Conservation (phyloP, 345 rosid genomes). For the Schrenkiella parvula region DNA sequence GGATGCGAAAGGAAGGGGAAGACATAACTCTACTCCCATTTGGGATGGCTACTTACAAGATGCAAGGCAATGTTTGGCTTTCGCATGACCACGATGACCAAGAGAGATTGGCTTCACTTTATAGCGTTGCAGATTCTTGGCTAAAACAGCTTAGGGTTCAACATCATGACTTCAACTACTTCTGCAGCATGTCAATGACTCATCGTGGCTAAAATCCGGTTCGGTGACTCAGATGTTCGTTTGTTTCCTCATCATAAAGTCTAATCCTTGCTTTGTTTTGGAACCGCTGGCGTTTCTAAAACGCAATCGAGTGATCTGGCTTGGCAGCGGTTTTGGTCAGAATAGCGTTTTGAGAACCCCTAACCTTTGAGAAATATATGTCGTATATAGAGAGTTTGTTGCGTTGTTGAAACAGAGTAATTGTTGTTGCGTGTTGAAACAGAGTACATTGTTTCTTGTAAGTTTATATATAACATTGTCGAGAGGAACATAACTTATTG, state of each 20-base stretch:
- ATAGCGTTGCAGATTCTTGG: constrained; percentile 97
- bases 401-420: constrained; percentile 30
- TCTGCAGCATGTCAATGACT: constrained; percentile 42
- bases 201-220: constrained; percentile 53
- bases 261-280: neutral
- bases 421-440: constrained; percentile 22
- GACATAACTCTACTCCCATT: constrained; percentile 61
- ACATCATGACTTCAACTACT: constrained; percentile 95
- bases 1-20: constrained; percentile 51
- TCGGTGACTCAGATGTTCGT: neutral
- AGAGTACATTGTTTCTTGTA: constrained; percentile 17
- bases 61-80: constrained; percentile 92
- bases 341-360: constrained; percentile 23
- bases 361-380: constrained; percentile 23
- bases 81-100: constrained; percentile 72
- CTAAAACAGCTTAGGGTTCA: constrained; percentile 89
- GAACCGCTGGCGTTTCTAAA: constrained; percentile 10
- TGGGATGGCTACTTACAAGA: constrained; percentile 93
- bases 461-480: neutral
- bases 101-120: constrained; percentile 69
- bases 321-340: constrained; percentile 25
- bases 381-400: constrained; percentile 28
- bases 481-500: neutral
- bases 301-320: neutral
- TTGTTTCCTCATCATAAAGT: neutral